Evolutionary conservation across 2,329 filamentous ascomycete genomes (phyloP), one percentile per base, ranked within the genome.

Genomic region (Trichoderma polysporum): DNA sequence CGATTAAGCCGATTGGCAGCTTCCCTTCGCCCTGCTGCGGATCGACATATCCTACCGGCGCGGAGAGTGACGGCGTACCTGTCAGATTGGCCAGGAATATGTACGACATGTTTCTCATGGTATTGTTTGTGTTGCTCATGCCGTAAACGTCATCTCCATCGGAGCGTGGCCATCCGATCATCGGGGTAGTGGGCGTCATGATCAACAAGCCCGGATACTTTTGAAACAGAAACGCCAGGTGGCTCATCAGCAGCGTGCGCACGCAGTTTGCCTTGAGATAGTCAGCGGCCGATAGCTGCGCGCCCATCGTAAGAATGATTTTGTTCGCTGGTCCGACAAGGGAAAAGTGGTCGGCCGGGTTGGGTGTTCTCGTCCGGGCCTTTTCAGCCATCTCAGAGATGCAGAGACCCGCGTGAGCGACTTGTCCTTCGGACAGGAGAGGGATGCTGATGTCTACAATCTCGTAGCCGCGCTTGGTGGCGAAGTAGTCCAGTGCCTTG

Each of bases 41-140:
- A 29, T 86, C 80, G 3, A 82, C 84, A 78, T 93, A 97, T 0
- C 92, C 93, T 12, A 91, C 88, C 0, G 94, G 93, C 39, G 88
- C 88, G 53, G 83, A 88, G 13, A 96, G 85, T 1, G 91, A 88
- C 0, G 94, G 94, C 57, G 89, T 89, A 0, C 94, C 94, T 0
- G 84, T 87, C 72, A 93, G 89, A 78, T 97, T 97, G 7, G 93
- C 91, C 39, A 97, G 79, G 86, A 91, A 97, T 17, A 91, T 88
- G 78, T 92, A 97, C 77, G 90, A 87, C 92, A 97, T 97, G 74
- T 87, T 91, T 29, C 86, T 82, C n/a, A 97, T 81, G 17, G 87
- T 89, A 68, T 80, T 82, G 75, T 95, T 93, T 0, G 85, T 89
- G 76, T 97, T 90, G 41, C 85, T 89, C 71, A 92, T 81, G 2